phyloP scores from a whole-genome alignment of 2,329 filamentous ascomycete genomes.

The Aspergillus neoniger region DNA sequence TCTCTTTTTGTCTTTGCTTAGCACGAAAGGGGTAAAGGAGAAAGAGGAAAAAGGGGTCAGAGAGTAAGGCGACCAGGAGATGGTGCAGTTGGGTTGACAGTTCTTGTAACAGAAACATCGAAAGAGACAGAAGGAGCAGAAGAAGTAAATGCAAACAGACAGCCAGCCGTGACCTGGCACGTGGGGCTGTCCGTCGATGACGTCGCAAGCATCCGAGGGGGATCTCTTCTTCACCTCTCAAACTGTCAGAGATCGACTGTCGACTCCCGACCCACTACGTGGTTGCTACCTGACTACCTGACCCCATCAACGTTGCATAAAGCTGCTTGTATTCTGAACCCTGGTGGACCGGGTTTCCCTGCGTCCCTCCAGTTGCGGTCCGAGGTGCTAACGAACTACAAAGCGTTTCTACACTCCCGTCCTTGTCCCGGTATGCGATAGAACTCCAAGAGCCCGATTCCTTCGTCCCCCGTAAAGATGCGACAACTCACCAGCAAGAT shows the following conservation, averaged over 20 bases:
- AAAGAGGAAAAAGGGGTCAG: not conserved
- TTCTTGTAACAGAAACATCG: too few relatives aligned
- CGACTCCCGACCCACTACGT: not conserved
- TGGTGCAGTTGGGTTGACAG: not conserved
- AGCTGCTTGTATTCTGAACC: not conserved
- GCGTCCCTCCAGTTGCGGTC: not conserved
- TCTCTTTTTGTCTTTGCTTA: not conserved
- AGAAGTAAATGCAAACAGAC: slow-evolving; percentile 13
- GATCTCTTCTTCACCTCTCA: too few relatives aligned
- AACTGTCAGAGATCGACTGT: too few relatives aligned
- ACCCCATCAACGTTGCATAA: not conserved
- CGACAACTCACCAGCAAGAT: not conserved
- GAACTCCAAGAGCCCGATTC: not conserved
- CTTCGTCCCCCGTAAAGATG: not conserved
- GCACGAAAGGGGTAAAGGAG: not conserved
- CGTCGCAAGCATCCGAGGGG: slow-evolving; percentile 21
- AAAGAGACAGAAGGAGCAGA: slow-evolving; percentile 4
- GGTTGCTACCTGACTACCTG: not conserved
- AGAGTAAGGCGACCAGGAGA: not conserved
- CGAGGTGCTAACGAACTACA: not conserved
- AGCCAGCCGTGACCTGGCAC: slow-evolving; percentile 17
- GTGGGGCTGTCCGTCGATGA: slow-evolving; percentile 28
- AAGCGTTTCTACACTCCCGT: not conserved
- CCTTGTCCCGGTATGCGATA: not conserved
- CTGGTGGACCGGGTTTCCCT: not conserved